These are phyloP conservation scores for Myrmaecium sp. DNA, from an alignment of 2,329 filamentous ascomycete species.

Conservation along the genomic window DNA sequence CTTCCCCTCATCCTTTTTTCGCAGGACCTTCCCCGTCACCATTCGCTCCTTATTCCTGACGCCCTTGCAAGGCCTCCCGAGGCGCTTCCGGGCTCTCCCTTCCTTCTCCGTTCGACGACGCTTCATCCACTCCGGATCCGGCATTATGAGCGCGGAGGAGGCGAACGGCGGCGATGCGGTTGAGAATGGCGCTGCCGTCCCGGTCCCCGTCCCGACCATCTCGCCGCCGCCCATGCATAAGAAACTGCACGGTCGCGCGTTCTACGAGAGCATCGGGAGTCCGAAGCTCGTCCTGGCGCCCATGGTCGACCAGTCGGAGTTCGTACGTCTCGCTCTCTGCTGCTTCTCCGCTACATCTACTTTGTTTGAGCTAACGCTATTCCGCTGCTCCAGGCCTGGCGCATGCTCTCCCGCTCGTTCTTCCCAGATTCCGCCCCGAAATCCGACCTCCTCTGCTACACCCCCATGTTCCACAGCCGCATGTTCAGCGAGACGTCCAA, in stretches of 20 bases:
- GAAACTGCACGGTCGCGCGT: slow-evolving; percentile 74
- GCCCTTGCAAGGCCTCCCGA: too few species aligned
- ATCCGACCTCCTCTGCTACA: slow-evolving; percentile 61
- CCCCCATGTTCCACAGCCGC: slow-evolving; percentile 90
- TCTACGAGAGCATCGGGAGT: slow-evolving; percentile 88
- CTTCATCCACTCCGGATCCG: too few species aligned
- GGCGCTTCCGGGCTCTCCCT: neutral
- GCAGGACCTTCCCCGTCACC: too few species aligned
- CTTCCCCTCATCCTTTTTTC: too few species aligned
- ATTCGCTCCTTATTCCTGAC: too few species aligned
- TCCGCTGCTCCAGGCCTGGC: slow-evolving; percentile 57
- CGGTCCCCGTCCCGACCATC: too few species aligned
- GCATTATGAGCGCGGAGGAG: too few species aligned
- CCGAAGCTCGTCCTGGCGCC: slow-evolving; percentile 84
- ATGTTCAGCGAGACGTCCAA: slow-evolving; percentile 62
- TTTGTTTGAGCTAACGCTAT: neutral
- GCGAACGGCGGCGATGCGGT: too few species aligned
- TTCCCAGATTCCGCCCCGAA: slow-evolving; percentile 40
- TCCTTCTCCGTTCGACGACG: too few species aligned
- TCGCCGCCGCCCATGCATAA: too few species aligned
- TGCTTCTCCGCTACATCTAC: neutral
- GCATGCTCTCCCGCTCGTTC: slow-evolving; percentile 88
- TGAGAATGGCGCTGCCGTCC: too few species aligned
- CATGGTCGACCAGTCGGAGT: slow-evolving; percentile 98
- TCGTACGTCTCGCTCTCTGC: slow-evolving; percentile 41